Evolutionary conservation across 768 basidiomycete genomes (phyloP), one percentile per base, ranked within the genome.

Genomic region (Megacollybia marginata): DNA sequence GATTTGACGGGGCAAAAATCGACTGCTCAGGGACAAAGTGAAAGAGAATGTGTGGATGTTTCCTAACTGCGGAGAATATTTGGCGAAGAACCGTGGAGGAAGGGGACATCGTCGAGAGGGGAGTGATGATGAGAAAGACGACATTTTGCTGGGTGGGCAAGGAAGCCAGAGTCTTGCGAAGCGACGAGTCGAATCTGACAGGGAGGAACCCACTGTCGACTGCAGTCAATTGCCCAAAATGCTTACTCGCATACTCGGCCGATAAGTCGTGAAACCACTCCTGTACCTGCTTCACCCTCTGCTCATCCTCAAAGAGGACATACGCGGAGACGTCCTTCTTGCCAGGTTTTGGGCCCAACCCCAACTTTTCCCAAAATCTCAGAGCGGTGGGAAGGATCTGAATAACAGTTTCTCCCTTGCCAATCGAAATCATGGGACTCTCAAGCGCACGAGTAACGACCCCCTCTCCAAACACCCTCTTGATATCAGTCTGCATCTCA

Each of bases 291-390:
- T 69, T 70, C n/a, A 73, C 72, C 18, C 71, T 69, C 2, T 72
- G 74, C 9, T 72, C 71, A 18, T 80, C 78, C 56, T 92, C 87
- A 48, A 80, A 85, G 44, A 92, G 66, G 1, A 83, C 78, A 62
- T 82, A 88, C 1, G 77, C 78, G 1, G 71, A 74, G 4, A 87
- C 71, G 55, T 92, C 73, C 65, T 92, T 92, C 50, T 67, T 69
- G 7, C 92, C 91, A 33, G 75, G 75, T 44, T 76, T 73, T 0
- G 91, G 91, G 13, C 73, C 71, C 42, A 93, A 60, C 0, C 87
- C 88, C 11, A 92, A 72, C 61, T 90, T 92, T 56, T 88, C 84
- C 90, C 91, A 92, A 62, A 92, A 92, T 2, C 83, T 74, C 19
- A 92, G 59, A 0, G 88, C 84, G 4, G 87, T 65, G 2, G 88